Base-by-base conservation (phyloP, 805 yeast genomes). In the Osmozyma mogii region DNA sequence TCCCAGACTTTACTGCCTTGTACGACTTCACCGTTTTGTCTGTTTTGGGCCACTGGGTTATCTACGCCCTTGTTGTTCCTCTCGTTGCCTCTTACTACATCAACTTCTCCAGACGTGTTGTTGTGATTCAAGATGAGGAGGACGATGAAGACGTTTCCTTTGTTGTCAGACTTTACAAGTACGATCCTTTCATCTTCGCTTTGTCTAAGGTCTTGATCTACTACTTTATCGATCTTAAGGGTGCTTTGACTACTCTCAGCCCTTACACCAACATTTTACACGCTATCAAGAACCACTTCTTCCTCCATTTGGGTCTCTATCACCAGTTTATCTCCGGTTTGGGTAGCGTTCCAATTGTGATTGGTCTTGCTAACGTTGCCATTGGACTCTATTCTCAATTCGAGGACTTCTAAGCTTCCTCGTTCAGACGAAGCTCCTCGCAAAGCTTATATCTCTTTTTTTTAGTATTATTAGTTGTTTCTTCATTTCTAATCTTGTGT, bases 161-260 rank as follows among this genome's bases (percentile, higher is more conserved):
- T 18, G 7, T 40, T 9, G 38, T 38, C 19, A 58, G 70, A 50
- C 52, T 56, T 32, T 61, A 61, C 47, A 52, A 45, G 28, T 64
- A 49, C 49, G 83, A 75, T 49, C 80, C 82, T 24, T 62, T 75
- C 38, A 54, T 65, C 28, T 73, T 69, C 49, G 68, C 68, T 34
- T 50, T 75, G 41, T 37, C 60, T 30, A 72, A 73, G 47, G 48
- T 7, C 35, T 35, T 19, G 41, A 45, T 52, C 25, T 40, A 56
- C 35, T 41, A 38, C 43, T 47, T 53, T 31, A 53, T 57, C 24
- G 50, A 52, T 43, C 56, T 54, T 39, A 51, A 47, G 45, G 59
- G 49, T 18, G 51, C 37, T 26, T 52, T 48, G 49, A 41, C 52
- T 32, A 41, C 43, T 32, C 55, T 50, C 20, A 42, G 37, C 28